Evolutionary conservation across 768 basidiomycete species (phyloP).

Genomic region (Hortiboletus flavorubellus): DNA sequence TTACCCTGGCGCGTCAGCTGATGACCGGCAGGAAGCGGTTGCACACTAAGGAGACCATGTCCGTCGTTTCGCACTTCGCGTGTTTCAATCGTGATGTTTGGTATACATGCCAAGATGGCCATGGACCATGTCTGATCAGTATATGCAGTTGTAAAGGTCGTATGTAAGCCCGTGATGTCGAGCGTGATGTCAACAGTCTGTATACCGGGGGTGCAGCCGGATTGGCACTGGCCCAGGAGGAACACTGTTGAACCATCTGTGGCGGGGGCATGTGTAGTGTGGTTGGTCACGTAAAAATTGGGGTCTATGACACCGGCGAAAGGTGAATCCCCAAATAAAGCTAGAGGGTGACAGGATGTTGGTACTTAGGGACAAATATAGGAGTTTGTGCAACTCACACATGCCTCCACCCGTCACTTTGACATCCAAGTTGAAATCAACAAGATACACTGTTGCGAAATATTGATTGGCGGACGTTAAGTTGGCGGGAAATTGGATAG

Average conservation of each 20-base stretch:
- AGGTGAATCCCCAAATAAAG: background rate
- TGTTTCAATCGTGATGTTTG: slow-evolving; percentile 25
- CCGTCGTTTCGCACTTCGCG: slow-evolving; percentile 26
- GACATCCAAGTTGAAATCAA: slow-evolving; percentile 19
- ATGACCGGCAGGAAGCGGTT: slow-evolving; percentile 6
- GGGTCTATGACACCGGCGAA: slow-evolving; percentile 12
- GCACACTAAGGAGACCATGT: slow-evolving; percentile 18
- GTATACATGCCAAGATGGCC: slow-evolving; percentile 20
- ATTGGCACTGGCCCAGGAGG: slow-evolving; percentile 19
- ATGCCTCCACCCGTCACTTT: background rate
- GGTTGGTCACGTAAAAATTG: slow-evolving; percentile 12
- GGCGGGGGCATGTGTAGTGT: slow-evolving; percentile 15
- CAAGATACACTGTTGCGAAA: slow-evolving; percentile 14
- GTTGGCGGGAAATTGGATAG: slow-evolving; percentile 14
- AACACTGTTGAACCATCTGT: slow-evolving; percentile 25
- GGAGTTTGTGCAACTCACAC: slow-evolving; percentile 5
- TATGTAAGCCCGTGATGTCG: slow-evolving; percentile 13
- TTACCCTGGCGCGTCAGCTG: slow-evolving; percentile 22
- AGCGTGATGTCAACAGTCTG: slow-evolving; percentile 1
- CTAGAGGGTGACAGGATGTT: background rate
- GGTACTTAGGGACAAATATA: background rate
- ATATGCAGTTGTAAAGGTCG: slow-evolving; percentile 9
- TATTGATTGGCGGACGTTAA: background rate
- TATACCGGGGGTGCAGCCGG: slow-evolving; percentile 7
- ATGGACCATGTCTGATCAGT: slow-evolving; percentile 21